Conservation (phyloP, 2,329 filamentous ascomycete genomes). For the Chaetomiaceae sp. region DNA sequence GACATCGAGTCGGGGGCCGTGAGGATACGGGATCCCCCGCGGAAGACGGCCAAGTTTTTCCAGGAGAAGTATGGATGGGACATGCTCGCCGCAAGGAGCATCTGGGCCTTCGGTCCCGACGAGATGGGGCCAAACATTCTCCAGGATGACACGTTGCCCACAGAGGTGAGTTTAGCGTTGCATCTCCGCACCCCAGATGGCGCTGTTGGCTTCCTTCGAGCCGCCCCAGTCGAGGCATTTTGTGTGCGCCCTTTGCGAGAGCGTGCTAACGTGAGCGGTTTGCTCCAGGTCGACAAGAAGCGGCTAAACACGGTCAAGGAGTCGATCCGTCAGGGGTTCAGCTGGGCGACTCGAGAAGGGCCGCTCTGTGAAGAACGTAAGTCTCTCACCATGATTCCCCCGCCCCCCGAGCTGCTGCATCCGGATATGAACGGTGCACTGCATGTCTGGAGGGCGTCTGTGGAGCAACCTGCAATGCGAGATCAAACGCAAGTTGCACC, state of each 20-base stretch:
- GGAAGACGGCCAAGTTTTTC: conserved; percentile 93
- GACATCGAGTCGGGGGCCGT: conserved; percentile 91
- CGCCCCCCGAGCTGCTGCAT: conserved; percentile 1
- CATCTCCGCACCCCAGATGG: background rate
- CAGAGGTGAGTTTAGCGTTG: conserved; percentile 55
- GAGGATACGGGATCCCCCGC: conserved; percentile 84
- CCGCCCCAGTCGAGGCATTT: conserved; percentile 15
- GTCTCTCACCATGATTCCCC: conserved; percentile 31
- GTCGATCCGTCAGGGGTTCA: conserved; percentile 91
- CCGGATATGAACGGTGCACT: conserved; percentile 6
- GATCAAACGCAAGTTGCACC: background rate
- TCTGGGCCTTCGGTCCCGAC: conserved; percentile 97
- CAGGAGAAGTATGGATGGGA: conserved; percentile 98
- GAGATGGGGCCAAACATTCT: conserved; percentile 92
- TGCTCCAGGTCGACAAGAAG: conserved; percentile 74
- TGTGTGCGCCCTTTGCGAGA: background rate
- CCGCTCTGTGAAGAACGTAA: conserved; percentile 95
- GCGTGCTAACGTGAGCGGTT: conserved; percentile 18
- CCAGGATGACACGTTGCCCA: conserved; percentile 91
- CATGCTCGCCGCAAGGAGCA: conserved; percentile 84
- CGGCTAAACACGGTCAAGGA: conserved; percentile 81
- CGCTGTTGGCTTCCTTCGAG: conserved; percentile 9
- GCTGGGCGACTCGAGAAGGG: conserved; percentile 92
- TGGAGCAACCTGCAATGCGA: conserved; percentile 3
- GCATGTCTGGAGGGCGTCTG: conserved; percentile 11